These are phyloP conservation scores for Komagataella pastoris DNA, from an alignment of 805 yeast genomes.

Conservation along the genomic window DNA sequence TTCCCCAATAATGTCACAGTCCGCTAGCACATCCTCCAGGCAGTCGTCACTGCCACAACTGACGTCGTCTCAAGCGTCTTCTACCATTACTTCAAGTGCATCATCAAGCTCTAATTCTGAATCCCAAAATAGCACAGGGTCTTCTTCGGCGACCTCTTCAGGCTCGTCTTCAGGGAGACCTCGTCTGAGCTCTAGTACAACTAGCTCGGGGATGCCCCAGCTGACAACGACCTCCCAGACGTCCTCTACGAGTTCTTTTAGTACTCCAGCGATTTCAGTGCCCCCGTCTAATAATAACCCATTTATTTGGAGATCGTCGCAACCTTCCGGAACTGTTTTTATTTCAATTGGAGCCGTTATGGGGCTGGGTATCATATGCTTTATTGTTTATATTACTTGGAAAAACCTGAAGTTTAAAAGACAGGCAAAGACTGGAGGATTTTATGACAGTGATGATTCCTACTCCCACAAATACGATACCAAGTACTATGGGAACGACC, in stretches of 20 bases:
- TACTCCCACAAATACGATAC: background rate
- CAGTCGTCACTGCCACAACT: background rate
- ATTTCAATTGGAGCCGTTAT: slow-evolving; percentile 67
- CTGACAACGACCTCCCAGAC: slow-evolving; percentile 1
- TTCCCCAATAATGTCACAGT: background rate
- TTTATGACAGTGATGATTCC: background rate
- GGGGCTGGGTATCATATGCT: slow-evolving; percentile 37
- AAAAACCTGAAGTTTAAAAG: background rate
- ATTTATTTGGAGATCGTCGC: slow-evolving; percentile 32
- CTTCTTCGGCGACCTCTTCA: background rate
- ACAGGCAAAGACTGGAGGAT: background rate
- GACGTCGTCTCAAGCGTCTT: background rate
- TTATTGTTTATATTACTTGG: slow-evolving; percentile 2
- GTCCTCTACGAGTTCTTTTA: slow-evolving; percentile 12
- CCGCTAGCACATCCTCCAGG: background rate
- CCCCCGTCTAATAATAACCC: slow-evolving; percentile 59
- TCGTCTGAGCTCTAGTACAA: background rate
- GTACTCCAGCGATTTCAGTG: slow-evolving; percentile 36
- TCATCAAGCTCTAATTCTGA: background rate
- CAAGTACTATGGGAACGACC: background rate
- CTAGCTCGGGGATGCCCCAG: background rate
- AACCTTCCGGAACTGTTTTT: slow-evolving; percentile 71
- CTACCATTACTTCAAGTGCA: background rate
- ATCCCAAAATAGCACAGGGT: background rate
- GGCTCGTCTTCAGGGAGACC: background rate